Evolutionary conservation across 1,284 basidiomycete genomes (phyloP).

Genomic region (Jaminaea rosea): DNA sequence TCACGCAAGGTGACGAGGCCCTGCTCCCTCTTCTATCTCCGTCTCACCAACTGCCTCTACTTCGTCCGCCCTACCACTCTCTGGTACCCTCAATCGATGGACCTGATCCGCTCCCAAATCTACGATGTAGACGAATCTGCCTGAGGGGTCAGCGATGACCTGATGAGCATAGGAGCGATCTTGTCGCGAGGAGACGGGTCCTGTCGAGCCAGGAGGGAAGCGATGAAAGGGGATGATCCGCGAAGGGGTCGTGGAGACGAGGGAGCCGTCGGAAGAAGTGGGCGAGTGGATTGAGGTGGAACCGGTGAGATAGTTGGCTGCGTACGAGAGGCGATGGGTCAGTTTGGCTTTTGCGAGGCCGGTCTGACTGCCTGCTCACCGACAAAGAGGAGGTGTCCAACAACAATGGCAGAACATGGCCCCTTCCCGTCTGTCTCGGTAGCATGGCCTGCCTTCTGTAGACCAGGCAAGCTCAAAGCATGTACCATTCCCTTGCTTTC

Average conservation of each 20-base stretch:
- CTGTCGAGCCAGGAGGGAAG: conserved; percentile 2
- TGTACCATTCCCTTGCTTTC: no score
- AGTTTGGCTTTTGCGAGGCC: no score
- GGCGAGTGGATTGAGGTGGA: neutral
- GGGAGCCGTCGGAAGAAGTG: neutral
- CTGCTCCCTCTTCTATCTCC: no score
- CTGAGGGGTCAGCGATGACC: conserved; percentile 15
- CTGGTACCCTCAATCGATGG: conserved; percentile 6
- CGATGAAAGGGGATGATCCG: neutral
- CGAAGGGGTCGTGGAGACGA: neutral
- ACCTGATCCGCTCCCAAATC: conserved; percentile 36
- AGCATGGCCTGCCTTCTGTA: no score
- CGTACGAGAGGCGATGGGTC: no score
- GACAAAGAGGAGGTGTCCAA: no score
- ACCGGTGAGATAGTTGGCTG: neutral
- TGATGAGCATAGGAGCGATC: conserved; percentile 35
- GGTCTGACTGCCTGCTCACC: no score
- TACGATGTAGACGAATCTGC: conserved; percentile 23
- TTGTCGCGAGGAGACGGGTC: conserved; percentile 27
- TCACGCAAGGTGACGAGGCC: no score
- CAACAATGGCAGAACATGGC: no score
- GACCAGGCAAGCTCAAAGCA: no score
- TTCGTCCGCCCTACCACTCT: neutral
- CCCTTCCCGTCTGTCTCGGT: no score
- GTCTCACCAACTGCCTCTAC: neutral